These are phyloP conservation scores for Emergomyces pasteurianus DNA, from an alignment of 2,329 filamentous ascomycete genomes.

Conservation along the genomic window DNA sequence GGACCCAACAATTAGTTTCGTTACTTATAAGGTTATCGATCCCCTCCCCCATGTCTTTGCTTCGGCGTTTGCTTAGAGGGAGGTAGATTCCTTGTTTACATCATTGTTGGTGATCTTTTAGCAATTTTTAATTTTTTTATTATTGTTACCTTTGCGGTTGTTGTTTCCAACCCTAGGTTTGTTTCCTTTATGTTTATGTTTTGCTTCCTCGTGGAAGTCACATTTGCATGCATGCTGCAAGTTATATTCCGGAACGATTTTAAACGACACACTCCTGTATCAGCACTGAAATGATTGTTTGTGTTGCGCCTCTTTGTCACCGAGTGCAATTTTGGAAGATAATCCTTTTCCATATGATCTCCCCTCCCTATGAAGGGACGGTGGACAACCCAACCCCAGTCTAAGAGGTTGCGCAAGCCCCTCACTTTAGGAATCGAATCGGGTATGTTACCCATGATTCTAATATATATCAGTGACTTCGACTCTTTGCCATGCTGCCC, in stretches of 20 bases:
- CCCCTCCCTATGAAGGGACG: background rate
- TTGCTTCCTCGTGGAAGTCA: background rate
- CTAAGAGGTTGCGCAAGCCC: background rate
- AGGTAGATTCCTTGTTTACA: background rate
- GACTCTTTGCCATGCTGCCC: background rate
- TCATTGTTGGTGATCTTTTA: background rate
- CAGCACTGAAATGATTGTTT: background rate
- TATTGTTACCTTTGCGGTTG: background rate
- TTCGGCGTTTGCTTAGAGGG: background rate
- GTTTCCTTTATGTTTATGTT: background rate
- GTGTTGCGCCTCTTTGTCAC: slow-evolving; percentile 1
- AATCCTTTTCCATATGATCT: background rate
- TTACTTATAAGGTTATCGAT: background rate
- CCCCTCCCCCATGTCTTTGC: background rate
- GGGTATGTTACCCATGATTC: slow-evolving; percentile 4
- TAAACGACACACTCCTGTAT: background rate
- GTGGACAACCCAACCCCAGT: background rate
- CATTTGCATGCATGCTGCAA: background rate
- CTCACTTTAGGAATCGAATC: background rate
- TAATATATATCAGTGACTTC: background rate
- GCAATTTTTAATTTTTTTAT: background rate
- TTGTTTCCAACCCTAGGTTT: background rate
- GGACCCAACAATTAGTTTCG: background rate
- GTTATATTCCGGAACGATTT: background rate
- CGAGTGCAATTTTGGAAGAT: background rate